phyloP scores from a whole-genome alignment of 2,329 filamentous ascomycete species.

The Aureobasidium leucospermi region DNA sequence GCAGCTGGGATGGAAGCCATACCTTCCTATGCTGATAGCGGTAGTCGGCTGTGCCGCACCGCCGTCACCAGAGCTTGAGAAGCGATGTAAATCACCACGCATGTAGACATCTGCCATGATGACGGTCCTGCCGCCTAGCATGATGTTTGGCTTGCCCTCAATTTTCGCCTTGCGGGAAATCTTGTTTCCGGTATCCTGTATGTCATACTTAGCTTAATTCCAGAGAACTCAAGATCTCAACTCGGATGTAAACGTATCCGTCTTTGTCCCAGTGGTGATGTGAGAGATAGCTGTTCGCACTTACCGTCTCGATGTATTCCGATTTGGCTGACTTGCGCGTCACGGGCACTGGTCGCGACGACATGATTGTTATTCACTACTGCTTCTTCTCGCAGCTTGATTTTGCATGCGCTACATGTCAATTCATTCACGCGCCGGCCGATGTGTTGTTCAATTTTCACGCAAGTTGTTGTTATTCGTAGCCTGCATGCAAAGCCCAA shows the following conservation, averaged over 20 bases:
- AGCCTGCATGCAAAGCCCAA: not conserved
- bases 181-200: conserved; percentile 93
- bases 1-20: not conserved
- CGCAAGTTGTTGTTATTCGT: not conserved
- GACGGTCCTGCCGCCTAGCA: conserved; percentile 86
- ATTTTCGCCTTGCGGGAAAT: conserved; percentile 87
- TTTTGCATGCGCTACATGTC: conserved; percentile 9
- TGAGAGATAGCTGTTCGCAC: conserved; percentile 21
- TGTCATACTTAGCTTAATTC: not conserved
- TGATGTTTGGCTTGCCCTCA: conserved; percentile 94
- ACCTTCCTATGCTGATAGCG: conserved; percentile 70
- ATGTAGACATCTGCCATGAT: conserved; percentile 94
- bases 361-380: not conserved
- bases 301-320: conserved; percentile 94
- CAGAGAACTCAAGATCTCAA: not conserved
- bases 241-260: too few species aligned
- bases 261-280: not conserved
- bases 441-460: not conserved
- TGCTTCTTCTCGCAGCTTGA: conserved; percentile 1
- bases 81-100: conserved; percentile 70
- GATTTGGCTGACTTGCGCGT: conserved; percentile 62
- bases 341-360: conserved; percentile 28
- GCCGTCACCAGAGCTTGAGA: conserved; percentile 34
- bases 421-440: not conserved
- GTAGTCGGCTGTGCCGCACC: conserved; percentile 26